A percentile compares a stretch with the other conserved stretches of the same genome.
Conservation (phyloP, 2,329 filamentous ascomycete species). For the Trichoderma citrinoviride region DNA sequence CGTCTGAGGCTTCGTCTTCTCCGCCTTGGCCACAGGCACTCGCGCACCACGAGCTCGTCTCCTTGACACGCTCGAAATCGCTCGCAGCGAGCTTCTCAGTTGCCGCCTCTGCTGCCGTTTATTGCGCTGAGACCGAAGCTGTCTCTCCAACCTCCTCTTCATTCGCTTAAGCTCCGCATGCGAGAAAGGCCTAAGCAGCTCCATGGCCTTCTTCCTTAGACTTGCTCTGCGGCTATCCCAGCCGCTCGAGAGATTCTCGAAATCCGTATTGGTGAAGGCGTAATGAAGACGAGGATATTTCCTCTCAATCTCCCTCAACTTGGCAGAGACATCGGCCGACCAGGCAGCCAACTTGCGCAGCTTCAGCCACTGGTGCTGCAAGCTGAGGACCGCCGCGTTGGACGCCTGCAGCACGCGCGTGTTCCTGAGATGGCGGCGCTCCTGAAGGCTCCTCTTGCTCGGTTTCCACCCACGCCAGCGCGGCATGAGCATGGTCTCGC, state of each 20-base stretch:
- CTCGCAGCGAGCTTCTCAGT: background rate
- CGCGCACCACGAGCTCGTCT: background rate
- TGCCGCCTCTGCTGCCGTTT: background rate
- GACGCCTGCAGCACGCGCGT: constrained; percentile 36
- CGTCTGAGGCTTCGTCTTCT: background rate
- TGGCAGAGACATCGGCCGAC: constrained; percentile 45
- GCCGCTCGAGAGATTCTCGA: constrained; percentile 30
- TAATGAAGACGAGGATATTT: constrained; percentile 42
- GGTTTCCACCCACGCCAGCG: constrained; percentile 71
- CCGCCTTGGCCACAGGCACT: background rate
- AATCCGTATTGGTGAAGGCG: constrained; percentile 40
- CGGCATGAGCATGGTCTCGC: constrained; percentile 75
- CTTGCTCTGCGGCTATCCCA: constrained; percentile 29
- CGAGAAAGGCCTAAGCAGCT: constrained; percentile 32
- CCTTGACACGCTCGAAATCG: background rate
- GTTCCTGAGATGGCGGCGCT: constrained; percentile 40
- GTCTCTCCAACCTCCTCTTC: constrained; percentile 26
- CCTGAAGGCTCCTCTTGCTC: constrained; percentile 28
- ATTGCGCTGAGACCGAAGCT: constrained; percentile 16
- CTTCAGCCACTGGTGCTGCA: constrained; percentile 51
- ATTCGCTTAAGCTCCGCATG: constrained; percentile 32
- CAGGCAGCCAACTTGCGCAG: constrained; percentile 48
- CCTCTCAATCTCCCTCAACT: constrained; percentile 39
- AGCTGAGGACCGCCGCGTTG: constrained; percentile 44
- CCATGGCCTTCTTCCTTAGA: constrained; percentile 32